A percentile compares a stretch with the other conserved stretches of the same genome.
These are phyloP conservation scores for Aureobasidium sp. DNA, from an alignment of 2,329 filamentous ascomycete species.

Conservation along the genomic window DNA sequence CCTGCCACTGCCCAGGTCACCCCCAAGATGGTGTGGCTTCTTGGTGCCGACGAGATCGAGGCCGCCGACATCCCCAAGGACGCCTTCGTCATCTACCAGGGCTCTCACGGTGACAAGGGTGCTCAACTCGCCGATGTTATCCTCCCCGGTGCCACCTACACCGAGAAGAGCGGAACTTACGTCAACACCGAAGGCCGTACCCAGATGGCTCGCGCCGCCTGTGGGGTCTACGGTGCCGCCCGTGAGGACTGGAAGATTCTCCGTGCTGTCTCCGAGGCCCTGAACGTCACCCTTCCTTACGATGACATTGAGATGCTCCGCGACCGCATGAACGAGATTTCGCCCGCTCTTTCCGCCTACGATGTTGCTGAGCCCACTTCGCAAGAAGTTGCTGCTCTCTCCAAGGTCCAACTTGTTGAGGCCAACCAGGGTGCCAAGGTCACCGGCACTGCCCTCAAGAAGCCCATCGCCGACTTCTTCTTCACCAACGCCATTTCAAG, in stretches of 20 bases:
- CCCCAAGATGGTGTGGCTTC: constrained; percentile 93
- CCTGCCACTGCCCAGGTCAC: constrained; percentile 70
- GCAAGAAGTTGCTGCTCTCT: constrained; percentile 57
- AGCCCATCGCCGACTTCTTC: constrained; percentile 91
- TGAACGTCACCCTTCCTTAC: constrained; percentile 79
- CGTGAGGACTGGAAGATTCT: constrained; percentile 99
- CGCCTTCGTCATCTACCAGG: constrained; percentile 95
- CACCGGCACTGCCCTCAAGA: constrained; percentile 67
- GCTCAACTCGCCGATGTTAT: constrained; percentile 90
- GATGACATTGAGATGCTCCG: constrained; percentile 84
- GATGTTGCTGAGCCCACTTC: constrained; percentile 76
- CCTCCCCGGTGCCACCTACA: constrained; percentile 90
- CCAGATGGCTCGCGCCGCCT: constrained; percentile 86
- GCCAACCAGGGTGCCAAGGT: constrained; percentile 82
- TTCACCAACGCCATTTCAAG: constrained; percentile 96
- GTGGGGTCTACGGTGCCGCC: constrained; percentile 77
- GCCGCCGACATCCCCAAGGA: constrained; percentile 86
- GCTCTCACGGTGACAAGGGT: constrained; percentile 91
- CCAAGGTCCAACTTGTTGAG: constrained; percentile 91
- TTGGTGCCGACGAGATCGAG: constrained; percentile 86
- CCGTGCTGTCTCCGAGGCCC: constrained; percentile 82
- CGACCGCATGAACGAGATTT: constrained; percentile 92
- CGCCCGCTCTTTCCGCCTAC: constrained; percentile 79
- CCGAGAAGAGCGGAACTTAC: constrained; percentile 92
- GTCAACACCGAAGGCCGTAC: constrained; percentile 97